Base-by-base conservation (phyloP, 2,329 filamentous ascomycete species). In the Fusarium pilosicola region DNA sequence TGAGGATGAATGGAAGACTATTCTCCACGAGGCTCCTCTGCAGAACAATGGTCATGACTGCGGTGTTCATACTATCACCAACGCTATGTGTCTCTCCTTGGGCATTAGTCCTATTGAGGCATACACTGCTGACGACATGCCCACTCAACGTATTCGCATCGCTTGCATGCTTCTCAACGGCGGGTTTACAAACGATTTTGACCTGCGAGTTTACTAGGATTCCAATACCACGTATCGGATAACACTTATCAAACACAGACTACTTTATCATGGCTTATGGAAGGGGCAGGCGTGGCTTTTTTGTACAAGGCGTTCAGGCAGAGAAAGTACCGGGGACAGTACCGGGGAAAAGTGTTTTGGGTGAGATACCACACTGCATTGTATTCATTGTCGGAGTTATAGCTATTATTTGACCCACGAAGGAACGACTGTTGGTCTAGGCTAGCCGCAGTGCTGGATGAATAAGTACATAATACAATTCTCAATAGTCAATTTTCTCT, bases 31-130 rank as follows among this genome's bases (percentile, higher is more conserved):
- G 22, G 88, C 88, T 41, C 86, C 89, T 1, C 76, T 72, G 6
- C 93, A 95, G 80, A 85, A 83, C 32, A 95, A 95, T 77, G 87
- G 87, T 3, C 90, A 88, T 77, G 93, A 95, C 79, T 95, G 93
- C 74, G 93, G 93, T n/a, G 89, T 94, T 7, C 94, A 94, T 79
- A 89, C 91, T 20, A 90, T 94, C 73, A 89, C 93, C 24, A 96
- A 95, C 77, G 91, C 89, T 22, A 87, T 94, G 54, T 93, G 90
- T 62, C 76, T 90, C 41, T 84, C 87, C 1, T 77, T 90, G 38
- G 88, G 88, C 3, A 74, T 90, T 24, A 86, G 85, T 67, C 88
- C 88, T 5, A 80, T 81, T n/a, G 81, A 84, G 63, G 79, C 80
- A 7, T 90, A 92, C 65, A 75, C 80, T 3, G 81, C 87, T 41